Percentiles rank a stretch among this genome's conserved stretches.
Conservation (phyloP, 257 asterid species). For the Verbascum thapsus region DNA sequence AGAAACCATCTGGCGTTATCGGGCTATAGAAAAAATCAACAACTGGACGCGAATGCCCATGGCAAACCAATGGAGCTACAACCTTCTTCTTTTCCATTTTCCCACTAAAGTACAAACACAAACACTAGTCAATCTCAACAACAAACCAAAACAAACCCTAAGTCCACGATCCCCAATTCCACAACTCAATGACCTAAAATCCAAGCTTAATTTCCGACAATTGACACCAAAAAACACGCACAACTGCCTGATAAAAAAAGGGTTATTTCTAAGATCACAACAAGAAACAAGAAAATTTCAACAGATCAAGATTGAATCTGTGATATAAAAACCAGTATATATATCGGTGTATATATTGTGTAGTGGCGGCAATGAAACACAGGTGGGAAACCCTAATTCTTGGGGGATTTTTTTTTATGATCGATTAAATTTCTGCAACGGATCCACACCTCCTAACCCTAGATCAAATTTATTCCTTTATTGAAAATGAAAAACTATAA, state of each 20-base stretch:
- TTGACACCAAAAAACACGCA: constrained; percentile 43
- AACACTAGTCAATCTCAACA: constrained; percentile 24
- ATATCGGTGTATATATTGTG: constrained; percentile 33
- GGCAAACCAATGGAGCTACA: constrained; percentile 91
- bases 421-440: constrained; percentile 33
- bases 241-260: constrained; percentile 32
- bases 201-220: constrained; percentile 36
- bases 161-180: constrained; percentile 46
- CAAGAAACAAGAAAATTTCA: constrained; percentile 23
- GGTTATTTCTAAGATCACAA: constrained; percentile 22
- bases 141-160: constrained; percentile 32
- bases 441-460: constrained; percentile 85
- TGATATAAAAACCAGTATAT: constrained; percentile 27
- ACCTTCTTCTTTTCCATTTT: constrained; percentile 93
- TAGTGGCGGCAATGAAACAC: constrained; percentile 59
- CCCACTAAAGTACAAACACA: constrained; percentile 28
- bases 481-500: constrained; percentile 12
- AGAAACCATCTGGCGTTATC: constrained; percentile 89
- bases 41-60: constrained; percentile 98
- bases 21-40: constrained; percentile 99
- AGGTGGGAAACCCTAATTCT: constrained; percentile 72
- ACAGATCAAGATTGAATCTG: constrained; percentile 34
- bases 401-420: constrained; percentile 28
- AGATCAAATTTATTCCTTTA: constrained; percentile 40
- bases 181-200: constrained; percentile 34